phyloP scores from a whole-genome alignment of 768 basidiomycete genomes.

The Hysterangium stoloniferum region DNA sequence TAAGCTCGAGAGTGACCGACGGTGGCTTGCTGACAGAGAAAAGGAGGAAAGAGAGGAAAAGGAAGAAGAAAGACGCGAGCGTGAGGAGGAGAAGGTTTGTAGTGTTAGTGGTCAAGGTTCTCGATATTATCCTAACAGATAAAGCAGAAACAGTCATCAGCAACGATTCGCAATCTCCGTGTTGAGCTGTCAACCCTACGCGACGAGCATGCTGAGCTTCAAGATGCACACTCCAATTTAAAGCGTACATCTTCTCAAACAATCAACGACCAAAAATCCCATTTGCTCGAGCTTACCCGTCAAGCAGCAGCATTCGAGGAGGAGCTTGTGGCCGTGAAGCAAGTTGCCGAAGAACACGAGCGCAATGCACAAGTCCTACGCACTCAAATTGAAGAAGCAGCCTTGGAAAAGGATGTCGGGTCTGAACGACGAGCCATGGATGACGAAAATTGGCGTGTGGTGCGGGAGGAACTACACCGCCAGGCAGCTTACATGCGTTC shows the following conservation, averaged over 20 bases:
- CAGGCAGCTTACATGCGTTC: conserved; percentile 54
- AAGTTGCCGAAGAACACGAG: conserved; percentile 28
- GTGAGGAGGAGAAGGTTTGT: conserved; percentile 55
- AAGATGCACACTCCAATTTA: conserved; percentile 45
- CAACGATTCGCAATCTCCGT: conserved; percentile 46
- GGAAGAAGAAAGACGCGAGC: conserved; percentile 43
- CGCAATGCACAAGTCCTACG: conserved; percentile 15
- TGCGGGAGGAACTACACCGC: conserved; percentile 60
- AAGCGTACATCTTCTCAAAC: conserved; percentile 42
- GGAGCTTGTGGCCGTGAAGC: conserved; percentile 37
- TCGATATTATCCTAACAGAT: background rate
- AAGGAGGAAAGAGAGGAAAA: conserved; percentile 61
- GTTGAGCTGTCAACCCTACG: conserved; percentile 39
- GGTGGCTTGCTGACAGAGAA: conserved; percentile 63
- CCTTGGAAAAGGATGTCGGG: conserved; percentile 15
- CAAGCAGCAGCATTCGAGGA: conserved; percentile 35
- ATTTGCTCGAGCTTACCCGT: conserved; percentile 40
- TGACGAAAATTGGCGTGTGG: conserved; percentile 52
- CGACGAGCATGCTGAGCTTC: conserved; percentile 53
- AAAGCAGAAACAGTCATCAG: conserved; percentile 45
- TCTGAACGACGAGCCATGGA: conserved; percentile 23
- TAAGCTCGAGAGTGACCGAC: conserved; percentile 59
- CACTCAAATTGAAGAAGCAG: background rate
- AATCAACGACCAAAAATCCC: conserved; percentile 41
- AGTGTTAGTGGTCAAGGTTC: background rate